A percentile compares a stretch with the other conserved stretches of the same genome.
Conservation (phyloP, 148 eudicot genomes). For the Polygonum aviculare region DNA sequence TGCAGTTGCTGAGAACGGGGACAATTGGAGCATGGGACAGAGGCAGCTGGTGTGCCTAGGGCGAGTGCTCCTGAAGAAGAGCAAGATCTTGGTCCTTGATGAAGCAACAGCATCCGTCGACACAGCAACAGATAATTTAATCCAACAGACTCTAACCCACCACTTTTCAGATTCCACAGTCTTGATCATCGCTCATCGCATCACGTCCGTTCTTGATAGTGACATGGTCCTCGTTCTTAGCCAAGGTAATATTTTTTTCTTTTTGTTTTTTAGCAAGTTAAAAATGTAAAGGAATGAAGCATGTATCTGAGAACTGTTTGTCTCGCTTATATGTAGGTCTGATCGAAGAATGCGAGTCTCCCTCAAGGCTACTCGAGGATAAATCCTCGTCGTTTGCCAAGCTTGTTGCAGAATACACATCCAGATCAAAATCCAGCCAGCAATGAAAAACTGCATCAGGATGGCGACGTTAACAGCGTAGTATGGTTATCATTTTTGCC, state of each 20-base stretch:
- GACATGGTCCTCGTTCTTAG: constrained; percentile 62
- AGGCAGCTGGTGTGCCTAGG: constrained; percentile 46
- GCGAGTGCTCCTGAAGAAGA: constrained; percentile 41
- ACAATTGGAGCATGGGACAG: constrained; percentile 52
- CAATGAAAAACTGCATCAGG: too few species aligned
- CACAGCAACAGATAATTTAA: constrained; percentile 42
- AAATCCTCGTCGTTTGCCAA: constrained; percentile 58
- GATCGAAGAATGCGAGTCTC: constrained; percentile 57
- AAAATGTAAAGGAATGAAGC: neutral
- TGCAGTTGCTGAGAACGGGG: constrained; percentile 38
- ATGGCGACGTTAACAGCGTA: too few species aligned
- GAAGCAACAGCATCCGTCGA: constrained; percentile 48
- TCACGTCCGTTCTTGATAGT: constrained; percentile 58
- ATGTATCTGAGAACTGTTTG: neutral
- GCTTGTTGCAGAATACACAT: constrained; percentile 58
- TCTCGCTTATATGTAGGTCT: constrained; percentile 7
- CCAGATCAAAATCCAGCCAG: neutral
- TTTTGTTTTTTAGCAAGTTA: too few species aligned
- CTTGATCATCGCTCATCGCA: constrained; percentile 35
- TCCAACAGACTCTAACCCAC: constrained; percentile 29
- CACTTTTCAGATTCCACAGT: constrained; percentile 37
- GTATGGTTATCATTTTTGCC: too few species aligned
- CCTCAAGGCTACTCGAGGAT: constrained; percentile 48
- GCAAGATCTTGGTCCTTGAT: constrained; percentile 35
- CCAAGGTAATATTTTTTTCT: constrained; percentile 3